These are phyloP conservation scores for Sclerospora graminicola DNA, from an alignment of 352 stramenopile species.

Conservation along the genomic window DNA sequence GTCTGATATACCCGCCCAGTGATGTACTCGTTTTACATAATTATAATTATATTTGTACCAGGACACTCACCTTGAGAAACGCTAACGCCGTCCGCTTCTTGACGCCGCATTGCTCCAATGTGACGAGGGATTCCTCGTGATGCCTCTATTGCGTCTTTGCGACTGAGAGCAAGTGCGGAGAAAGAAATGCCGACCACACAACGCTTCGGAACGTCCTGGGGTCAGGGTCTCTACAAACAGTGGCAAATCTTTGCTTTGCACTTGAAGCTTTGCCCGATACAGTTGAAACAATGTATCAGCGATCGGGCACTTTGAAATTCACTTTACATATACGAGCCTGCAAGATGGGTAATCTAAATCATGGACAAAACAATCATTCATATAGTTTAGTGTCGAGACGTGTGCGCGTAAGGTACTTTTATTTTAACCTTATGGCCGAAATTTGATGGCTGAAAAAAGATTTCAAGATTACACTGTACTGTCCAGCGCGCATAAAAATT, in stretches of 20 bases:
- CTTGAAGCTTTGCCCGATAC: constrained; percentile 2
- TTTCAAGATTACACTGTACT: neutral
- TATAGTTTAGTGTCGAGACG: too few relatives aligned
- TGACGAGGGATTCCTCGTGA: neutral
- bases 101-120: constrained; percentile 6
- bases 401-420: too few relatives aligned
- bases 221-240: neutral
- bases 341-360: too few relatives aligned
- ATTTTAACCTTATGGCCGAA: neutral
- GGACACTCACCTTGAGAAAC: constrained; percentile 11
- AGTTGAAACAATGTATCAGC: neutral
- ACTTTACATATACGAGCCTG: neutral
- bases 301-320: neutral
- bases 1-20: too few relatives aligned
- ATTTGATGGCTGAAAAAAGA: constrained; percentile 1
- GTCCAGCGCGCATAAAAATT: neutral
- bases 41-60: neutral
- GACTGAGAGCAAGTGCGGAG: neutral
- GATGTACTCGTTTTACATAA: neutral
- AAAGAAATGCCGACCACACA: neutral
- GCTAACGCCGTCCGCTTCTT: neutral
- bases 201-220: neutral
- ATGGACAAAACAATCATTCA: too few relatives aligned
- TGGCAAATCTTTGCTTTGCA: neutral
- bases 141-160: constrained; percentile 5